Percentiles rank a stretch among this genome's conserved stretches.
These are phyloP conservation scores for Nyssa sinensis DNA, from an alignment of 148 eudicot genomes.

Conservation along the genomic window DNA sequence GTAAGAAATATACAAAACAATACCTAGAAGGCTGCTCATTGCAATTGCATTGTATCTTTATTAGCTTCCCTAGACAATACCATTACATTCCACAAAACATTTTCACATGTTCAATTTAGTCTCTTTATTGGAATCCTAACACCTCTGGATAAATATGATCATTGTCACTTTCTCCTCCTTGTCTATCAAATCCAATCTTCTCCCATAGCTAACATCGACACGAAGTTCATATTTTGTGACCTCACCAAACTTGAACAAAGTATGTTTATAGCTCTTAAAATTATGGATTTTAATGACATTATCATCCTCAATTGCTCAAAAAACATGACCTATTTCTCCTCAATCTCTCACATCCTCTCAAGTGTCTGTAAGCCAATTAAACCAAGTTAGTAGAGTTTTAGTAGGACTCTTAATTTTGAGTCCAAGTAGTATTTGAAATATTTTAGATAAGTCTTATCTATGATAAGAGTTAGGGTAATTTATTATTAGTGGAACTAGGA, in stretches of 20 bases:
- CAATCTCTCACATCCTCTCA: constrained; percentile 38
- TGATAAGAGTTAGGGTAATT: too few species aligned
- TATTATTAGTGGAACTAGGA: too few species aligned
- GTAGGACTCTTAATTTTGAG: too few species aligned
- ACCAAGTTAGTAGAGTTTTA: too few species aligned
- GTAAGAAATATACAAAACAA: not conserved
- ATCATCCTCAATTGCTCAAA: constrained; percentile 52
- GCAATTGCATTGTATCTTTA: constrained; percentile 22
- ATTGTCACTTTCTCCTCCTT: constrained; percentile 56
- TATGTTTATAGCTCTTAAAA: constrained; percentile 38
- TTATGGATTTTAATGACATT: constrained; percentile 48
- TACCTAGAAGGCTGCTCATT: constrained; percentile 16
- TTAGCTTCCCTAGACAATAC: constrained; percentile 14
- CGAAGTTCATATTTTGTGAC: constrained; percentile 52
- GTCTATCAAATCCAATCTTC: constrained; percentile 47
- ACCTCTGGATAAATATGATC: constrained; percentile 33
- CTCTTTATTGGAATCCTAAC: constrained; percentile 55
- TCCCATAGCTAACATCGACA: constrained; percentile 35
- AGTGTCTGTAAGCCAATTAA: too few species aligned
- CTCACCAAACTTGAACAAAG: constrained; percentile 49
- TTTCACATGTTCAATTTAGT: constrained; percentile 21
- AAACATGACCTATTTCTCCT: constrained; percentile 57
- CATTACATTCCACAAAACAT: not conserved
- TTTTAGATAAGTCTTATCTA: too few species aligned
- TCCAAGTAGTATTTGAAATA: too few species aligned